Percentiles rank a stretch among this genome's conserved stretches.
phyloP scores from a whole-genome alignment of 2,329 filamentous ascomycete genomes.

The Aspergillus neoniger region DNA sequence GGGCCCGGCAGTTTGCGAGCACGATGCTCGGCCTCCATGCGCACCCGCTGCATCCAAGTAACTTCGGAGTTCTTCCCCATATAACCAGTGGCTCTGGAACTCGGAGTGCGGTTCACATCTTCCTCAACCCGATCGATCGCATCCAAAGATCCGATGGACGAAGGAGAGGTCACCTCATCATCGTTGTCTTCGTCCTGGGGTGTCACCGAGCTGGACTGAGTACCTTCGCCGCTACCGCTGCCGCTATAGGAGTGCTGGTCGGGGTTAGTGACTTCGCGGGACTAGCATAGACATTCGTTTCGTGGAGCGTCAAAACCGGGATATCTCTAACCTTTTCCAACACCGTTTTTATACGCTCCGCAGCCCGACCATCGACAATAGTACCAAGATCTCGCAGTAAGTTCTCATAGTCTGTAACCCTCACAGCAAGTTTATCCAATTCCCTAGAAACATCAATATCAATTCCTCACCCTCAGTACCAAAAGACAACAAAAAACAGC shows the following conservation, averaged over 20 bases:
- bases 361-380: constrained; percentile 36
- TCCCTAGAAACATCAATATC: constrained; percentile 26
- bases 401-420: constrained; percentile 41
- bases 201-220: constrained; percentile 33
- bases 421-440: constrained; percentile 37
- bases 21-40: constrained; percentile 40
- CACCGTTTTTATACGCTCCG: constrained; percentile 37
- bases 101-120: constrained; percentile 43
- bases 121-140: constrained; percentile 50
- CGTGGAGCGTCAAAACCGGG: neutral
- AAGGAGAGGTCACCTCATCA: constrained; percentile 32
- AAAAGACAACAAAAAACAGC: neutral
- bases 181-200: constrained; percentile 32
- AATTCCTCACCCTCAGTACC: constrained; percentile 5
- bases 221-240: constrained; percentile 22
- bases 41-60: constrained; percentile 49
- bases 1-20: constrained; percentile 30
- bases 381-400: constrained; percentile 39
- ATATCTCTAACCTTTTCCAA: constrained; percentile 39
- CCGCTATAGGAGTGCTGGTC: constrained; percentile 25
- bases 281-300: constrained; percentile 1
- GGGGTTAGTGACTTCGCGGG: neutral
- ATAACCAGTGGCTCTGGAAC: constrained; percentile 43
- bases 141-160: constrained; percentile 46
- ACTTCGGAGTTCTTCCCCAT: constrained; percentile 51